Percentiles rank a stretch among this genome's conserved stretches.
These are phyloP conservation scores for Raphanus sativus DNA, from an alignment of 345 rosid genomes.

Conservation along the genomic window DNA sequence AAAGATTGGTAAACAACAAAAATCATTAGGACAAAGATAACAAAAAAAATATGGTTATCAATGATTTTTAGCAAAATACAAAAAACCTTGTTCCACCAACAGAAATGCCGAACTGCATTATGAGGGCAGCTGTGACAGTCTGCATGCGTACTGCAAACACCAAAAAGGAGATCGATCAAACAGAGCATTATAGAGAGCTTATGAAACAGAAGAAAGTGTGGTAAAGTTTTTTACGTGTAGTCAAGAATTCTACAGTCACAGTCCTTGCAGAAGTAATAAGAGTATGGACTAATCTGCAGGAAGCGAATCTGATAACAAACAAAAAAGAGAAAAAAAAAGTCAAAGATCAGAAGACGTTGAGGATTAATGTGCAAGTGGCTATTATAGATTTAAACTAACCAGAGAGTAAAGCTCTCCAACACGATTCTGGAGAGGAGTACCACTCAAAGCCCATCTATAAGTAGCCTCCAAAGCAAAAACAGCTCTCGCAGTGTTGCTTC, in stretches of 20 bases:
- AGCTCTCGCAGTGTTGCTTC: conserved; percentile 87
- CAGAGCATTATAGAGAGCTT: neutral
- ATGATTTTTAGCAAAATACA: neutral
- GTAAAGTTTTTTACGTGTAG: conserved; percentile 52
- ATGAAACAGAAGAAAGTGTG: neutral
- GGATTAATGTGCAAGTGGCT: conserved; percentile 17
- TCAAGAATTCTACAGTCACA: conserved; percentile 91
- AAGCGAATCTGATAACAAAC: conserved; percentile 71
- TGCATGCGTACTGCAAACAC: conserved; percentile 50
- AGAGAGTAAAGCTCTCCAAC: conserved; percentile 98
- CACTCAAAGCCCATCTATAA: conserved; percentile 94
- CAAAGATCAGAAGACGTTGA: conserved; percentile 15
- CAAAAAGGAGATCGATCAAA: neutral
- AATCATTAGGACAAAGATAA: conserved; percentile 10
- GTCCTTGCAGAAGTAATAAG: conserved; percentile 91
- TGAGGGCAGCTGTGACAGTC: conserved; percentile 75
- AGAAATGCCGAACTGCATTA: conserved; percentile 83
- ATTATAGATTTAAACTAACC: conserved; percentile 47
- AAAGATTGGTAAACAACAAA: conserved; percentile 4
- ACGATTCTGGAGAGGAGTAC: conserved; percentile 99
- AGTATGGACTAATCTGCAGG: conserved; percentile 80
- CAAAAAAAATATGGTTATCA: no score
- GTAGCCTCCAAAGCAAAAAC: conserved; percentile 80
- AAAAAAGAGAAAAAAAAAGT: neutral
- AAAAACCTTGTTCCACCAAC: conserved; percentile 99